Conservation (phyloP, 495 filamentous ascomycete genomes). For the Penicillium arizonense region DNA sequence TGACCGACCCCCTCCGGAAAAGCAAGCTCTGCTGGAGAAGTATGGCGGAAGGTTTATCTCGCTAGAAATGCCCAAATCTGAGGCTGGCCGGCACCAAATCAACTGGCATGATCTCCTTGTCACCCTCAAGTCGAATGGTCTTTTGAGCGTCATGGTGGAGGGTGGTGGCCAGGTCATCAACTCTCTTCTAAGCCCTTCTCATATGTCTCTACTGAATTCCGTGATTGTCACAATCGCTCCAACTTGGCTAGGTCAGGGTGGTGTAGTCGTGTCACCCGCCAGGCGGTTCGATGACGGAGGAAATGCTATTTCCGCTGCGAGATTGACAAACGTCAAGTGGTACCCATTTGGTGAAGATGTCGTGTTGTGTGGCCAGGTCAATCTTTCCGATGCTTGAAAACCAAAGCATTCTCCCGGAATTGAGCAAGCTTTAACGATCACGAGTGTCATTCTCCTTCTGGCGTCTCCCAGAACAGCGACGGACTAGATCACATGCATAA, state of each 20-base stretch:
- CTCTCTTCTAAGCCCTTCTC: conserved; percentile 60
- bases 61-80: conserved; percentile 19
- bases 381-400: neutral
- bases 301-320: conserved; percentile 50
- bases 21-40: conserved; percentile 32
- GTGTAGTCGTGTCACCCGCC: conserved; percentile 68
- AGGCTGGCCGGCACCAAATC: conserved; percentile 23
- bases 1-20: conserved; percentile 23
- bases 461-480: too few species aligned
- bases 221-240: conserved; percentile 86
- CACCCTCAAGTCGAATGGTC: conserved; percentile 50
- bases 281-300: conserved; percentile 40
- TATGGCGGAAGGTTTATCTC: conserved; percentile 47
- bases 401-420: too few species aligned
- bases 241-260: conserved; percentile 76
- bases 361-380: conserved; percentile 66
- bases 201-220: conserved; percentile 57
- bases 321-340: conserved; percentile 68
- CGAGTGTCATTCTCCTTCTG: too few species aligned
- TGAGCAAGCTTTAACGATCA: too few species aligned
- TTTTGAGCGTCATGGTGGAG: conserved; percentile 83
- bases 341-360: conserved; percentile 73
- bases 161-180: conserved; percentile 81
- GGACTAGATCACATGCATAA: too few species aligned
- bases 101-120: conserved; percentile 64